Base-by-base conservation (phyloP, 345 rosid species). In the Aquilaria yunnanensis region DNA sequence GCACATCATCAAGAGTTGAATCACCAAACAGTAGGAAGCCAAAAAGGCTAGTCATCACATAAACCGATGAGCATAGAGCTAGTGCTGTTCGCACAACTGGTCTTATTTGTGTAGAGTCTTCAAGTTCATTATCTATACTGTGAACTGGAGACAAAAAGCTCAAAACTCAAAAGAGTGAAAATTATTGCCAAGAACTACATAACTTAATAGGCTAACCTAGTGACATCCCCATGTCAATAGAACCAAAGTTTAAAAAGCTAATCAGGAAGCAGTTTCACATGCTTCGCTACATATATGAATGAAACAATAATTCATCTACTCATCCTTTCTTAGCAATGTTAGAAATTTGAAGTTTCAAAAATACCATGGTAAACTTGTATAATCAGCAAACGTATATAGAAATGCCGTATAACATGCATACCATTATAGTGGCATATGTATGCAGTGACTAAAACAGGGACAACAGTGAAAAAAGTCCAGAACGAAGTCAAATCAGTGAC, bases 11-110 rank as follows among this genome's bases (percentile, higher is more conserved):
- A 2, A 79, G 77, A 16, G 97, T 90, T 12, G 61, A 74, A 14
- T 88, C 95, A 13, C 96, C 97, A 12, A 94, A 94, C 47, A 94
- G 85, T 51, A 94, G 96, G 82, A 88, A 85, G 37, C 96, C 97
- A 50, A 94, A 94, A 62, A 90, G 67, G 74, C 99, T 86, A 9
- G 78, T 88, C 84, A 79, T 74, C 46, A 90, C 31, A 67, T 94
- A 94, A 53, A 90, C 92, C 29, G 74, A 57, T 31, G 97, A 85
- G 72, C 96, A 94, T 56, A 94, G 54, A 34, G 67, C 78, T 67
- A 90, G 88, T 16, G 99, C 67, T 13, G 97, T 79, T 70, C 72
- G 75, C 54, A 90, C 96, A 52, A 88, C 97, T 10, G 82, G 57
- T 73, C 50, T 79, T 32, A 88, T 86, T 84, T 78, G 81, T 32